These are phyloP conservation scores for Plectranthus barbatus DNA, from an alignment of 257 asterid genomes.

Conservation along the genomic window DNA sequence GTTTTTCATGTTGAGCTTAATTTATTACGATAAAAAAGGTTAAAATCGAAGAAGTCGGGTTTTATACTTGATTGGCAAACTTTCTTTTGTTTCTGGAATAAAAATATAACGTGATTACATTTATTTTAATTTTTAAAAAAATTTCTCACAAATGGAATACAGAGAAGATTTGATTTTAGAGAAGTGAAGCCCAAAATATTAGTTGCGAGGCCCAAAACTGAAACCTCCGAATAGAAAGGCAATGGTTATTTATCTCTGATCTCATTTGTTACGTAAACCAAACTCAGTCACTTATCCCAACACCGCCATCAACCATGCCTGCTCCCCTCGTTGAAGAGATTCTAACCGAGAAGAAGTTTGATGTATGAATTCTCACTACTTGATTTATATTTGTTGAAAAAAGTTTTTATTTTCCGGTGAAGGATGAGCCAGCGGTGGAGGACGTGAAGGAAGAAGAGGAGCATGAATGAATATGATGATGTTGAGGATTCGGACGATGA, in stretches of 20 bases:
- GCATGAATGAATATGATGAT: slow-evolving; percentile 54
- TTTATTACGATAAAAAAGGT: no score
- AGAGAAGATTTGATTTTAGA: no score
- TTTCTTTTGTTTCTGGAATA: no score
- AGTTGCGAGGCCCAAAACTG: neutral
- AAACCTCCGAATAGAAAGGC: slow-evolving; percentile 24
- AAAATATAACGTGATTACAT: no score
- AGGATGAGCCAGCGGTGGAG: slow-evolving; percentile 67
- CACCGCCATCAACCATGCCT: slow-evolving; percentile 36
- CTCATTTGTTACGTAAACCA: neutral
- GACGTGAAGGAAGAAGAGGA: slow-evolving; percentile 79
- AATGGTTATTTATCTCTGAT: neutral
- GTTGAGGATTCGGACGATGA: slow-evolving; percentile 66
- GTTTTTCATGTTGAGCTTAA: no score
- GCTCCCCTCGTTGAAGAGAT: slow-evolving; percentile 65
- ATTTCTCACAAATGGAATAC: no score
- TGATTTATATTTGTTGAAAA: neutral
- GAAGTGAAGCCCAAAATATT: slow-evolving; percentile 11
- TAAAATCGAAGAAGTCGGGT: no score
- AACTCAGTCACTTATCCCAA: slow-evolving; percentile 7
- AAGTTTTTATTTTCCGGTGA: neutral
- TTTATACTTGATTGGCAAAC: no score
- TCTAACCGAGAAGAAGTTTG: slow-evolving; percentile 17
- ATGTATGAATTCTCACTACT: slow-evolving; percentile 28
- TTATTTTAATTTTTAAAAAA: no score